A percentile compares a stretch with the other conserved stretches of the same genome.
Conservation (phyloP, 495 filamentous ascomycete species). For the Xylaria grammica region DNA sequence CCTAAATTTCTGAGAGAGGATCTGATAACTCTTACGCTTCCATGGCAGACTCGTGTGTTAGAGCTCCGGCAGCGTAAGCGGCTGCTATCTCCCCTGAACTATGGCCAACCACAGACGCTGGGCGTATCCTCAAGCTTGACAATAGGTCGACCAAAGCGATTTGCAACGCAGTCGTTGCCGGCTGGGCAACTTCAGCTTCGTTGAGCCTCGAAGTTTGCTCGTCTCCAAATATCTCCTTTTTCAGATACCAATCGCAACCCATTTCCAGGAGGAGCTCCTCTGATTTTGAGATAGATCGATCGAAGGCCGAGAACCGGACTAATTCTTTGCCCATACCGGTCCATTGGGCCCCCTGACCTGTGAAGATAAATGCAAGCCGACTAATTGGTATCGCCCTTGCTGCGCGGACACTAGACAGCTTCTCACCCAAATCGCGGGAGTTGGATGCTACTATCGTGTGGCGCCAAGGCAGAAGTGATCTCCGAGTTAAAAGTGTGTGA, state of each 20-base stretch:
- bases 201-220: conserved; percentile 30
- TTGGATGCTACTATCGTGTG: conserved; percentile 36
- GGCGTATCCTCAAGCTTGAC: conserved; percentile 50
- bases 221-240: conserved; percentile 33
- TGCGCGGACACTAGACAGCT: conserved; percentile 28
- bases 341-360: conserved; percentile 56
- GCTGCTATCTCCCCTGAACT: conserved; percentile 36
- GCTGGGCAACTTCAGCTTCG: conserved; percentile 37
- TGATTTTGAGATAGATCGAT: conserved; percentile 35
- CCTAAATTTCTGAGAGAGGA: not conserved
- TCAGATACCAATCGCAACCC: conserved; percentile 43
- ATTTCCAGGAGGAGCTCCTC: conserved; percentile 36
- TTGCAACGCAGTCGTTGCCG: conserved; percentile 44
- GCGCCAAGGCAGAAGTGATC: conserved; percentile 42
- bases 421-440: conserved; percentile 31
- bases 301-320: conserved; percentile 35
- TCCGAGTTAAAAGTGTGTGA: conserved; percentile 43
- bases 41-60: conserved; percentile 19
- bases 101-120: conserved; percentile 29
- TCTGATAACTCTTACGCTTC: conserved; percentile 32
- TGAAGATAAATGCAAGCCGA: conserved; percentile 45
- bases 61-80: conserved; percentile 17
- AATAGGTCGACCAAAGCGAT: conserved; percentile 58
- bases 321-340: conserved; percentile 59
- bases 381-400: conserved; percentile 26